A percentile compares a stretch with the other conserved stretches of the same genome.
These are phyloP conservation scores for Suaeda aralocaspica DNA, from an alignment of 148 eudicot species.

Conservation along the genomic window DNA sequence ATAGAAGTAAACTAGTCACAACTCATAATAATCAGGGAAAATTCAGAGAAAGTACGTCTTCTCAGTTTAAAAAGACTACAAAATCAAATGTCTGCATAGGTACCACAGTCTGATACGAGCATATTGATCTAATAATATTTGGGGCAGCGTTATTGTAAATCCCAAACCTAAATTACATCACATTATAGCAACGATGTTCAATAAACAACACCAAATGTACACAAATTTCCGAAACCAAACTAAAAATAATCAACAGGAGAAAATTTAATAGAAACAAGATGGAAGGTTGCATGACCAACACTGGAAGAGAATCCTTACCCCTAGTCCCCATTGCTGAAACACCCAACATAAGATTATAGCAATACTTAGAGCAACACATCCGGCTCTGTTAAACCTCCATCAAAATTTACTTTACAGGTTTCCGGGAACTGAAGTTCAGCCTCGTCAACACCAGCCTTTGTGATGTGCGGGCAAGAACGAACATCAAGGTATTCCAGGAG, in stretches of 20 bases:
- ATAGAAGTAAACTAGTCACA: too few relatives aligned
- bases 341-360: not conserved
- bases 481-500: slow-evolving; percentile 79
- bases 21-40: too few relatives aligned
- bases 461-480: slow-evolving; percentile 76
- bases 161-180: not conserved
- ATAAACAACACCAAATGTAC: slow-evolving; percentile 1
- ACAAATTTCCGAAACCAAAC: slow-evolving; percentile 15
- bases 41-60: too few relatives aligned
- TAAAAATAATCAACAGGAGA: slow-evolving; percentile 10
- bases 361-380: slow-evolving; percentile 39
- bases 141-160: not conserved
- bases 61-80: too few relatives aligned
- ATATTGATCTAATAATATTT: too few relatives aligned
- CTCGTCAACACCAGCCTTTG: slow-evolving; percentile 57
- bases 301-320: slow-evolving; percentile 12
- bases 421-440: slow-evolving; percentile 69
- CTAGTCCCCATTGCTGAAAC: not conserved
- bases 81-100: too few relatives aligned
- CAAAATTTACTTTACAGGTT: slow-evolving; percentile 66
- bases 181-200: not conserved
- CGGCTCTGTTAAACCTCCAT: slow-evolving; percentile 63
- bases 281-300: not conserved
- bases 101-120: too few relatives aligned
- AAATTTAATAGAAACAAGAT: slow-evolving; percentile 12